phyloP scores from a whole-genome alignment of 768 basidiomycete species.

The Strobilomyces dryophilus region DNA sequence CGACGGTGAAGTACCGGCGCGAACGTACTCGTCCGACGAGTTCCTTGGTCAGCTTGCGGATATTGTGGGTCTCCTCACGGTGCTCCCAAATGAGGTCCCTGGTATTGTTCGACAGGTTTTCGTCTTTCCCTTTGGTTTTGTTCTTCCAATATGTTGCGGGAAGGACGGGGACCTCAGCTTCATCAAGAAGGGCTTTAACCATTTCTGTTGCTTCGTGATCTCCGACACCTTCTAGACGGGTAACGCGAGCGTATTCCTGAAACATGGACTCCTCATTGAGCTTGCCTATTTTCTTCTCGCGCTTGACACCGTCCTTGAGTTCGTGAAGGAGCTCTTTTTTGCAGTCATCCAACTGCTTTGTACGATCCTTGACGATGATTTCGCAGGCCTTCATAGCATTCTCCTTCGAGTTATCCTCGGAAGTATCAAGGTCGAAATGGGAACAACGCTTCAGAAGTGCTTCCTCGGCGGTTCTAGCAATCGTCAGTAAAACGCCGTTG shows the following conservation, averaged over 20 bases:
- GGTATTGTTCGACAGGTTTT: conserved; percentile 48
- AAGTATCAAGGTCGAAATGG: conserved; percentile 84
- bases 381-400: conserved; percentile 93
- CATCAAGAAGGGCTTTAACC: conserved; percentile 53
- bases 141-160: conserved; percentile 34
- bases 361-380: conserved; percentile 80
- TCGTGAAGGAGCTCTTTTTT: conserved; percentile 65
- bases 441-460: conserved; percentile 93
- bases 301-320: conserved; percentile 59
- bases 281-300: conserved; percentile 65
- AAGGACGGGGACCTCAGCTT: conserved; percentile 48
- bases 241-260: conserved; percentile 70
- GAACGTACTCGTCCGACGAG: conserved; percentile 88
- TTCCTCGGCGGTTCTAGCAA: conserved; percentile 76
- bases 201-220: conserved; percentile 72
- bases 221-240: conserved; percentile 59
- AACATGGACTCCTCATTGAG: conserved; percentile 72
- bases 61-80: conserved; percentile 82
- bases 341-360: conserved; percentile 75
- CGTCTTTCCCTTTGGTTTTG: conserved; percentile 49
- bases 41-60: conserved; percentile 82
- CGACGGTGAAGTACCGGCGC: conserved; percentile 86
- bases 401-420: conserved; percentile 42
- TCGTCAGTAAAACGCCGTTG: background rate
- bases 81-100: conserved; percentile 74